Conservation (phyloP, 116 monocot species). For the Zostera marina region DNA sequence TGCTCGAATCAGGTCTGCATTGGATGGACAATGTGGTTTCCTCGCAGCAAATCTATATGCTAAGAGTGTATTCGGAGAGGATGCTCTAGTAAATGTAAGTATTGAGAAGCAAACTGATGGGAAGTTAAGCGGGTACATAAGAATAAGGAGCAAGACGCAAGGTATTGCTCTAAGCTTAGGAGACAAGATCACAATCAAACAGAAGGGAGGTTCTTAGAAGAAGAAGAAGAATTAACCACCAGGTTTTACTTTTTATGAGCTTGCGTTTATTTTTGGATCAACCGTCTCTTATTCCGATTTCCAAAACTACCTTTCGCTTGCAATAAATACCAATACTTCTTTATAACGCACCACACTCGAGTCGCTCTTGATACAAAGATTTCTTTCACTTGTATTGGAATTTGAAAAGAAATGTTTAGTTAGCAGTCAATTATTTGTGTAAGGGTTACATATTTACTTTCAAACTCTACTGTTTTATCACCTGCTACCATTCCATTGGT, state of each 20-base stretch:
- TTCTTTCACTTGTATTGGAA: too few species aligned
- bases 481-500: too few species aligned
- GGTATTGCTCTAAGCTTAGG: slow-evolving; percentile 90
- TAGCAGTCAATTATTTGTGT: too few species aligned
- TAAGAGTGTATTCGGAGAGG: slow-evolving; percentile 92
- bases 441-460: too few species aligned
- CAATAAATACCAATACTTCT: too few species aligned
- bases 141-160: slow-evolving; percentile 91
- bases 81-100: slow-evolving; percentile 79
- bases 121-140: slow-evolving; percentile 74
- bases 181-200: slow-evolving; percentile 92
- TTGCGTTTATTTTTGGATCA: not conserved
- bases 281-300: too few species aligned
- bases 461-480: too few species aligned
- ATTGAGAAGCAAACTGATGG: slow-evolving; percentile 77
- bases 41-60: slow-evolving; percentile 86
- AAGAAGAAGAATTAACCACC: not conserved
- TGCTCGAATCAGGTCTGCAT: slow-evolving; percentile 39
- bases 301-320: too few species aligned
- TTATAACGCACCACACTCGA: too few species aligned
- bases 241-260: not conserved
- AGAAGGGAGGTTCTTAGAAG: slow-evolving; percentile 44
- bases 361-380: too few species aligned
- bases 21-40: slow-evolving; percentile 81
- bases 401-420: too few species aligned